These are phyloP conservation scores for Ogataea nonfermentans DNA, from an alignment of 805 yeast species.

Conservation along the genomic window DNA sequence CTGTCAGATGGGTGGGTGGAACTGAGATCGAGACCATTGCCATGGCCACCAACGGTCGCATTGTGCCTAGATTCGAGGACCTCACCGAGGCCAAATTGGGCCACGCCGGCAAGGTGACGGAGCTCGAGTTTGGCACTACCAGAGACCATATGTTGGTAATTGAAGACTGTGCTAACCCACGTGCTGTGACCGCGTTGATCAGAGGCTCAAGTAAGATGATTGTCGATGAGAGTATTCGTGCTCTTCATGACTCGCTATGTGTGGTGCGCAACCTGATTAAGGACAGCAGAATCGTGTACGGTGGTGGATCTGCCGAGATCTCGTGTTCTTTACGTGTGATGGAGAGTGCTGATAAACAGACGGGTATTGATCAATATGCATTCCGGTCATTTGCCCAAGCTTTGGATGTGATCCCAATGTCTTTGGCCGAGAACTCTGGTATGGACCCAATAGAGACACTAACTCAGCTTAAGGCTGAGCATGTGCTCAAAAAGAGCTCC, in stretches of 20 bases:
- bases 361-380: conserved; percentile 96
- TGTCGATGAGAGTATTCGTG: conserved; percentile 94
- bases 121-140: conserved; percentile 93
- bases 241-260: conserved; percentile 93
- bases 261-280: conserved; percentile 93
- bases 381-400: conserved; percentile 94
- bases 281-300: conserved; percentile 94
- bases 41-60: conserved; percentile 95
- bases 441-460: conserved; percentile 89
- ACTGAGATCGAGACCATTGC: conserved; percentile 94
- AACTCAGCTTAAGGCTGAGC: conserved; percentile 79
- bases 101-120: conserved; percentile 78
- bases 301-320: conserved; percentile 98
- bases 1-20: conserved; percentile 99
- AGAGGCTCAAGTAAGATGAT: conserved; percentile 98
- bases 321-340: conserved; percentile 89
- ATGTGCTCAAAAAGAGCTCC: conserved; percentile 67
- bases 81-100: conserved; percentile 81
- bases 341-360: conserved; percentile 87
- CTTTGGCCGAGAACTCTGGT: conserved; percentile 96
- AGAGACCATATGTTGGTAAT: conserved; percentile 93
- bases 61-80: conserved; percentile 97
- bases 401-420: conserved; percentile 87
- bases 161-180: conserved; percentile 82
- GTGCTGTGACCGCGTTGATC: conserved; percentile 88